Evolutionary conservation across 371 early-diverging fungal genomes (phyloP), one percentile per base, ranked within the genome.

Genomic region (Nematocida parisii): DNA sequence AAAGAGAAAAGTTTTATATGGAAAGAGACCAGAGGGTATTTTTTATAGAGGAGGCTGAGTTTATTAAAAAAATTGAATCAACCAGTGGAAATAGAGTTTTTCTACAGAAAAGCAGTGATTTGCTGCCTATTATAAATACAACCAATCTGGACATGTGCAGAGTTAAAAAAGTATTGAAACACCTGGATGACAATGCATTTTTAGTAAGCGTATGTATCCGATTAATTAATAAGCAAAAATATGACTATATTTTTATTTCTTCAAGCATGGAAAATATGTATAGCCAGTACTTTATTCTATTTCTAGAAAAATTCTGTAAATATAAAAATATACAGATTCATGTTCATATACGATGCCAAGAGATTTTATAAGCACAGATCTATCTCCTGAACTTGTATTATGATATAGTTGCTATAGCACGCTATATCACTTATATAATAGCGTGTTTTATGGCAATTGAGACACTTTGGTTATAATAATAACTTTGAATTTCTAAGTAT

Each of bases 191-290:
- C 39, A 64, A 64, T 39, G 18, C 64, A 11, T 64, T 64, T 5
- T 27, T 64, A 27, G 64, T 64, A 11, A 27, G 44, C 44, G 44
- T 64, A 3, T 64, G 64, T 44, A 39, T 13, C 1, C 11, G 11
- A 0, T 27, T 64, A 42, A 45, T 13, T 11, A 64, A 64, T 60
- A 9, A 60, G 60, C 9, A 60, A 9, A 42, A 45, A 44, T 64
- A 64, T 42, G 42, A 64, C 13, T 42, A 27, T 45, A 27, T 64
- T 42, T 64, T 64, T 64, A 64, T 64, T 15, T 33, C 64, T 64
- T 33, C 39, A 13, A 1, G n/a, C 13, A 13, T 64, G 22, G 44
- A 64, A 45, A 42, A 64, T 39, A 22, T 15, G n/a, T 64, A 44
- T 42, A 64, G 22, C 5, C 42, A 11, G 13, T 64, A 20, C 42